Base-by-base conservation (phyloP, 2,329 filamentous ascomycete genomes). In the Gyromitra esculenta region DNA sequence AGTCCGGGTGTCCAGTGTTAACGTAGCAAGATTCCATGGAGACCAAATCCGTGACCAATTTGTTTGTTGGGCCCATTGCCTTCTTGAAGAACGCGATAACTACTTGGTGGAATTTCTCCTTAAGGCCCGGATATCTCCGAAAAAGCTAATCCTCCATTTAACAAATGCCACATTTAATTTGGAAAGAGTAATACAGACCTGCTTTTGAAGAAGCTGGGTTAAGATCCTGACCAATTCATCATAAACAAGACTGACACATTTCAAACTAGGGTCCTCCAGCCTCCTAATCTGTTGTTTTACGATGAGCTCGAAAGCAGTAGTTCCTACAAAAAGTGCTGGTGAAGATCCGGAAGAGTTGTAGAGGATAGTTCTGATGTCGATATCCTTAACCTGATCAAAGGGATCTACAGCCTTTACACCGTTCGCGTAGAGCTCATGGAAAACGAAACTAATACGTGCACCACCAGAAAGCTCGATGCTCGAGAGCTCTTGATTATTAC, bases 301-400 rank as follows among this genome's bases (percentile, higher is more conserved):
- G 81, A 99, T 97, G 80, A 97, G 87, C 85, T 99, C 96, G 81
- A 99, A 99, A n/a, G 96, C 96, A 5, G 93, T 96, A 6, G 96
- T 98, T 72, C 96, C 96, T 39, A 99, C 96, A 82, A 99, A 99
- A 6, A 99, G 89, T 1, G 96, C 95, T 0, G 96, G 96, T 0
- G 95, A 97, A 39, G 96, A 96, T 83, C 96, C 96, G n/a, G 96
- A 98, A 31, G 96, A 98, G 88, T 99, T 99, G 89, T 97, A 97
- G 7, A 99, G 89, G 77, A 97, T 95, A 31, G 93, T 98, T 81
- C 96, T 91, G 81, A 99, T 99, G 82, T 99, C 96, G 77, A 95
- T 91, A 83, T 99, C 96, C 86, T 98, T 99, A 84, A 98, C 94
- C 79, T 94, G 89, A 81, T 99, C 96, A 83, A 99, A 99, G 45